Evolutionary conservation across 2,329 filamentous ascomycete species (phyloP).

Genomic region (Arthrinium phaeospermum): DNA sequence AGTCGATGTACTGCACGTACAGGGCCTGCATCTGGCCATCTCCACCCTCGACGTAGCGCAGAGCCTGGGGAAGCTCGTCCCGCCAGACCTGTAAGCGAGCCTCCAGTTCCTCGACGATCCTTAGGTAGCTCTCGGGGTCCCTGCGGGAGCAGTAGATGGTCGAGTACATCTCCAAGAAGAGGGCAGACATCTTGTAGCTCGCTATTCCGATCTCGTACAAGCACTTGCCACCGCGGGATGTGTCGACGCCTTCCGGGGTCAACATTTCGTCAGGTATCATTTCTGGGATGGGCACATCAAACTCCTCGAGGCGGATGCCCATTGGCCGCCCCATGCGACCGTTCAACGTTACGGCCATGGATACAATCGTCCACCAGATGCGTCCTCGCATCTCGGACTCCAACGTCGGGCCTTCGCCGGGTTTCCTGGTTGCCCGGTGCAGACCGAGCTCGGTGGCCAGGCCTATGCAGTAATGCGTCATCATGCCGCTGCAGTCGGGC

Average conservation of each 20-base stretch:
- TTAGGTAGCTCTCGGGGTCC: constrained; percentile 66
- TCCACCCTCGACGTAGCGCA: constrained; percentile 54
- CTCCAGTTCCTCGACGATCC: constrained; percentile 69
- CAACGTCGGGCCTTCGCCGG: constrained; percentile 56
- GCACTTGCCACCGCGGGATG: constrained; percentile 62
- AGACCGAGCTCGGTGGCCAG: constrained; percentile 77
- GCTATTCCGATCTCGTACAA: constrained; percentile 70
- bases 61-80: constrained; percentile 65
- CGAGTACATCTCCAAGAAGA: constrained; percentile 76
- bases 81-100: constrained; percentile 67
- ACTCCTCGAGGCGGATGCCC: constrained; percentile 74
- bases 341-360: constrained; percentile 70
- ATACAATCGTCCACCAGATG: constrained; percentile 75
- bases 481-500: constrained; percentile 74
- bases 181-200: constrained; percentile 67
- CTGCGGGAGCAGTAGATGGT: constrained; percentile 75
- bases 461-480: constrained; percentile 68
- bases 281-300: constrained; percentile 79
- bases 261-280: constrained; percentile 74
- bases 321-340: constrained; percentile 81
- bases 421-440: constrained; percentile 69
- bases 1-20: constrained; percentile 57
- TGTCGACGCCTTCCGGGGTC: constrained; percentile 67
- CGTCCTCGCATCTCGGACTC: constrained; percentile 79
- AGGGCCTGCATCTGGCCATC: constrained; percentile 57